These are phyloP conservation scores for Trichosporon ovoides DNA, from an alignment of 1,284 basidiomycete species.

Conservation along the genomic window DNA sequence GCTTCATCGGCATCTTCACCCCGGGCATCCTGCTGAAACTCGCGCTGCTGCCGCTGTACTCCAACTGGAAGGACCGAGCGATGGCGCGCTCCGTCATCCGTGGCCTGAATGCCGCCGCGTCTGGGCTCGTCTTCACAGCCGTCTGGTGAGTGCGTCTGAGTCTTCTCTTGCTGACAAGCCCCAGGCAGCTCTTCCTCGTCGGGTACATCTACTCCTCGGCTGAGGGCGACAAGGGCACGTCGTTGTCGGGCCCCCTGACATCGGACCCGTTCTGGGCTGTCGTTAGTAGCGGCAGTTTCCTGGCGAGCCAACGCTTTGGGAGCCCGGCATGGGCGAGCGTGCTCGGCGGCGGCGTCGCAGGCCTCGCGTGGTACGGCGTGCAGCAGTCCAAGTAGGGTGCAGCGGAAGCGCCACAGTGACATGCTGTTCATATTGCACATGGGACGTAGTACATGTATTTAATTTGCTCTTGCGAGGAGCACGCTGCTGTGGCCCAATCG, in stretches of 20 bases:
- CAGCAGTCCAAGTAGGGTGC: slow-evolving; percentile 1
- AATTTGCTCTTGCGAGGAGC: too few relatives aligned
- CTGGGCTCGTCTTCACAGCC: slow-evolving; percentile 57
- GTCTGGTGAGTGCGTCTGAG: slow-evolving; percentile 48
- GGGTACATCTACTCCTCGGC: slow-evolving; percentile 41
- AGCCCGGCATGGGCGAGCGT: slow-evolving; percentile 47
- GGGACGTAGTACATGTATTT: too few relatives aligned
- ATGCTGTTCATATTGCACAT: too few relatives aligned
- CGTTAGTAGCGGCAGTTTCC: slow-evolving; percentile 42
- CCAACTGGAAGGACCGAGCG: slow-evolving; percentile 49
- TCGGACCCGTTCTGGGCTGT: slow-evolving; percentile 52
- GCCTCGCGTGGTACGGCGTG: slow-evolving; percentile 50
- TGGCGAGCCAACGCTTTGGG: slow-evolving; percentile 42
- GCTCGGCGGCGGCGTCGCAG: slow-evolving; percentile 45
- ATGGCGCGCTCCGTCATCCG: slow-evolving; percentile 51
- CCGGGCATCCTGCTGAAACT: slow-evolving; percentile 56
- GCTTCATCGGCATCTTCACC: slow-evolving; percentile 54
- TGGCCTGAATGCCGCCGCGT: slow-evolving; percentile 57
- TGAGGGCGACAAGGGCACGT: slow-evolving; percentile 28
- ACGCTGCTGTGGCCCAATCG: too few relatives aligned
- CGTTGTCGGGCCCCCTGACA: slow-evolving; percentile 41
- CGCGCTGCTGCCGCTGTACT: slow-evolving; percentile 55
- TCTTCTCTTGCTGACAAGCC: not conserved
- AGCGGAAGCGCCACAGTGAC: too few relatives aligned
- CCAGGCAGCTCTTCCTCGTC: slow-evolving; percentile 49